phyloP scores from a whole-genome alignment of 192 early-diverging fungal genomes.

The Dispira simplex region DNA sequence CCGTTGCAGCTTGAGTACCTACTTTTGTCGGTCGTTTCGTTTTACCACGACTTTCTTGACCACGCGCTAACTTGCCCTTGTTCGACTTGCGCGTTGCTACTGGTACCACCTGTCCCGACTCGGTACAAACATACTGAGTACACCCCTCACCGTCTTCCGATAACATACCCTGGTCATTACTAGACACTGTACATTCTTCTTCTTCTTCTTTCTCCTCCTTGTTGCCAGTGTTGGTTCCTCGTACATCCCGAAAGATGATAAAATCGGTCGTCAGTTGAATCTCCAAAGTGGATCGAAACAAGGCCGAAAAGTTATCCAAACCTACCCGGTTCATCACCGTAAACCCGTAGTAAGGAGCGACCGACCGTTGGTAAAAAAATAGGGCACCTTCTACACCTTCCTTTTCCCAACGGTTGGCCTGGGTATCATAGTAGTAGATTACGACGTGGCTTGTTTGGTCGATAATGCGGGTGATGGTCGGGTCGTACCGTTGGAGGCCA shows the following conservation, averaged over 20 bases:
- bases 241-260: slow-evolving; percentile 55
- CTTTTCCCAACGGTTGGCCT: slow-evolving; percentile 48
- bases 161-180: too few relatives aligned
- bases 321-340: slow-evolving; percentile 79
- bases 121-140: background rate
- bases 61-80: too few relatives aligned
- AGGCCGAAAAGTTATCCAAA: slow-evolving; percentile 61
- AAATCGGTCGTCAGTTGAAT: slow-evolving; percentile 71
- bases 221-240: slow-evolving; percentile 44
- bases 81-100: background rate
- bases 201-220: slow-evolving; percentile 20
- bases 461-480: slow-evolving; percentile 55
- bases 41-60: too few relatives aligned
- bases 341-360: slow-evolving; percentile 53
- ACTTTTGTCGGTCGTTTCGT: too few relatives aligned
- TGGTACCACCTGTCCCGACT: background rate
- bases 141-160: background rate
- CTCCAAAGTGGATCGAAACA: slow-evolving; percentile 51
- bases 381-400: slow-evolving; percentile 81
- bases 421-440: slow-evolving; percentile 73
- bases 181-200: too few relatives aligned
- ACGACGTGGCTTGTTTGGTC: slow-evolving; percentile 78
- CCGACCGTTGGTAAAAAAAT: slow-evolving; percentile 65
- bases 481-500: slow-evolving; percentile 72
- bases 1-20: too few relatives aligned